Conservation (phyloP, 768 basidiomycete species). For the Paxillus involutus region DNA sequence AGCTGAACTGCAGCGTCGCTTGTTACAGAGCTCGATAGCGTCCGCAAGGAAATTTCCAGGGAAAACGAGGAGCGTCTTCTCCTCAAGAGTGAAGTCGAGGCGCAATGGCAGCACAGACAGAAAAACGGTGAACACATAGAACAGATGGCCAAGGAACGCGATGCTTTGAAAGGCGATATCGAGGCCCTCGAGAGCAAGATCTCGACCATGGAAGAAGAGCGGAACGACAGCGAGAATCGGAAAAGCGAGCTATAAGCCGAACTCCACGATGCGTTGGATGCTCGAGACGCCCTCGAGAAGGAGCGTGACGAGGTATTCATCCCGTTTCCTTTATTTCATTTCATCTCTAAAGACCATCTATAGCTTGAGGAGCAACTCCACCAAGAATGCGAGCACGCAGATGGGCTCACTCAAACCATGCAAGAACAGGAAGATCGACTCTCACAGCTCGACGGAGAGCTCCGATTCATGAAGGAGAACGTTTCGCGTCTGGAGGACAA, state of each 20-base stretch:
- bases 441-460: slow-evolving; percentile 52
- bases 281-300: slow-evolving; percentile 54
- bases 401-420: slow-evolving; percentile 44
- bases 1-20: slow-evolving; percentile 40
- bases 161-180: slow-evolving; percentile 14
- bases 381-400: slow-evolving; percentile 52
- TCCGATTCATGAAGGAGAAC: slow-evolving; percentile 48
- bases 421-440: slow-evolving; percentile 57
- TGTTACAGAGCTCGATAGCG: slow-evolving; percentile 36
- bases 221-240: slow-evolving; percentile 55
- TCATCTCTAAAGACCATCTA: background rate
- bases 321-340: background rate
- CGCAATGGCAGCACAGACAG: slow-evolving; percentile 71
- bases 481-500: slow-evolving; percentile 57
- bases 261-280: slow-evolving; percentile 49
- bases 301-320: slow-evolving; percentile 38
- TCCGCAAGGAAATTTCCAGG: slow-evolving; percentile 38
- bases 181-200: slow-evolving; percentile 43
- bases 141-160: slow-evolving; percentile 33
- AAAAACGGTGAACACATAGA: slow-evolving; percentile 47
- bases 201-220: slow-evolving; percentile 50
- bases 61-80: slow-evolving; percentile 46
- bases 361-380: slow-evolving; percentile 51
- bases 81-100: slow-evolving; percentile 64
- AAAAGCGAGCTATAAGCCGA: slow-evolving; percentile 56